Conservation (phyloP, 108 stramenopile genomes). For the Cyclotella sp. region DNA sequence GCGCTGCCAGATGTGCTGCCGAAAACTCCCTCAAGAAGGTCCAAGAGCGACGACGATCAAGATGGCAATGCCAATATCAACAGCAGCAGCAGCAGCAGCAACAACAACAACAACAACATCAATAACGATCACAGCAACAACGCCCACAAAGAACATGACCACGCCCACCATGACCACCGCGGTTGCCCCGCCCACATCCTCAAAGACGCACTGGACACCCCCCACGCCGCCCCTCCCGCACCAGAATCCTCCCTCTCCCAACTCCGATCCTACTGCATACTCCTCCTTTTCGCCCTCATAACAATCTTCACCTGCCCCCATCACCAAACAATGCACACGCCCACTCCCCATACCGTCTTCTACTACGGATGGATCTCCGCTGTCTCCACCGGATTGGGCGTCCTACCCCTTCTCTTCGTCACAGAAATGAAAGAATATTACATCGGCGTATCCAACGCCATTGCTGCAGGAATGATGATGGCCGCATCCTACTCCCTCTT, state of each 20-base stretch:
- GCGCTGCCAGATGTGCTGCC: constrained; percentile 2
- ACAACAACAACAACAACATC: not conserved
- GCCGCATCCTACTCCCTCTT: constrained; percentile 91
- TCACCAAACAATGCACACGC: constrained; percentile 53
- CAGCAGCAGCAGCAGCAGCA: not conserved
- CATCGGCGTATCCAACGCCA: constrained; percentile 90
- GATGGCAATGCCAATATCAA: not conserved
- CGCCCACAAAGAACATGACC: constrained; percentile 19
- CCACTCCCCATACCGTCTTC: constrained; percentile 87
- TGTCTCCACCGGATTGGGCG: constrained; percentile 94
- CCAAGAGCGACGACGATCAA: constrained; percentile 7
- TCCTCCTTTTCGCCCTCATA: constrained; percentile 48
- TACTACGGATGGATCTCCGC: constrained; percentile 99
- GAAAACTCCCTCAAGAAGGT: constrained; percentile 7
- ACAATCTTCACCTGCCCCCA: constrained; percentile 58
- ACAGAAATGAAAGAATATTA: constrained; percentile 76
- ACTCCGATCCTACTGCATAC: constrained; percentile 33
- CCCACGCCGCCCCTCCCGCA: not conserved
- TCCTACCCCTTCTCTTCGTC: constrained; percentile 87
- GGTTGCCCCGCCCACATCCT: constrained; percentile 48
- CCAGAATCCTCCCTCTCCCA: constrained; percentile 34
- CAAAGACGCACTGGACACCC: constrained; percentile 13
- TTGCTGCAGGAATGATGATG: constrained; percentile 99
- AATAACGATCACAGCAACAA: not conserved
- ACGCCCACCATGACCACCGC: constrained; percentile 42